Percentiles rank a stretch among this genome's conserved stretches.
Conservation (phyloP, 495 filamentous ascomycete species). For the Podospora anserina region DNA sequence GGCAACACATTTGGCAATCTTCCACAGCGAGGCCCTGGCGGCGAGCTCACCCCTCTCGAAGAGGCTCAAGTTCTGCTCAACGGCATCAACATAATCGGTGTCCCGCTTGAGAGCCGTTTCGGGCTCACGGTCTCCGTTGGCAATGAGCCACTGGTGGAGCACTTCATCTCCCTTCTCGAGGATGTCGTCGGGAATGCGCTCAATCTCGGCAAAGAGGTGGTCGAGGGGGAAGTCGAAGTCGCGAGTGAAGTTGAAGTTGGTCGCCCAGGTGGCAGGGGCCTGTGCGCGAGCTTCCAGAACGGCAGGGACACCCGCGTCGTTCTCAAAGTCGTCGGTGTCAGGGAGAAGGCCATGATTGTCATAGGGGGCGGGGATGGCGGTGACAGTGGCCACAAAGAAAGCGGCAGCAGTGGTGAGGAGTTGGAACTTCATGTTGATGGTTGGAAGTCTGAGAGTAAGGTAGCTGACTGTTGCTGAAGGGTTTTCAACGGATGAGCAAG, state of each 20-base stretch:
- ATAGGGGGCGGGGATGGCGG: constrained; percentile 16
- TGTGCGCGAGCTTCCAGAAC: background rate
- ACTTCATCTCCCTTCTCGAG: constrained; percentile 23
- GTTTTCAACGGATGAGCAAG: background rate
- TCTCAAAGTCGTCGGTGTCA: constrained; percentile 16
- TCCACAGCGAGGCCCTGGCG: constrained; percentile 12
- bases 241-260: constrained; percentile 15
- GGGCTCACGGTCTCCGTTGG: constrained; percentile 13
- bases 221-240: constrained; percentile 21
- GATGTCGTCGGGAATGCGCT: constrained; percentile 23
- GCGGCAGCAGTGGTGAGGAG: constrained; percentile 19
- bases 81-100: background rate
- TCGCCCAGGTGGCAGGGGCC: background rate
- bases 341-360: constrained; percentile 15
- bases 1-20: constrained; percentile 21
- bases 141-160: constrained; percentile 20
- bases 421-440: constrained; percentile 27
- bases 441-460: background rate
- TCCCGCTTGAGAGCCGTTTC: constrained; percentile 12
- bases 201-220: constrained; percentile 14
- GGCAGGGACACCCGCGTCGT: constrained; percentile 4
- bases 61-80: constrained; percentile 2
- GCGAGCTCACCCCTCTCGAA: constrained; percentile 10
- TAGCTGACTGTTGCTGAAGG: background rate
- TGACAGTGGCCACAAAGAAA: constrained; percentile 8